Conservation (phyloP, 2,329 filamentous ascomycete genomes). For the Diatrype stigma region DNA sequence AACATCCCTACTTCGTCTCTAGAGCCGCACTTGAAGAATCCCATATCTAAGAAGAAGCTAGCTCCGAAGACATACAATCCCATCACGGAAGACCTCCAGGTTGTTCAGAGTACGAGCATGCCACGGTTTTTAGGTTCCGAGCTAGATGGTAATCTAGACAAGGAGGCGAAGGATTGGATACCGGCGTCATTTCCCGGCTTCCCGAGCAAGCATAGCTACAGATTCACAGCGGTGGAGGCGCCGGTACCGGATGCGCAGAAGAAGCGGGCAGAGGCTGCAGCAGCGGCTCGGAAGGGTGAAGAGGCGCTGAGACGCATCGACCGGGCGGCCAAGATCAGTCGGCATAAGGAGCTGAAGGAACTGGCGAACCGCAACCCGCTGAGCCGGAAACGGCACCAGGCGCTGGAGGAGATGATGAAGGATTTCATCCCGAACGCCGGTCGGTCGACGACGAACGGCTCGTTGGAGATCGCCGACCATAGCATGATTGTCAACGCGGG, state of each 20-base stretch:
- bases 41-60: conserved; percentile 38
- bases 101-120: conserved; percentile 30
- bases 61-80: conserved; percentile 35
- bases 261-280: conserved; percentile 55
- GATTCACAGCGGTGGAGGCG: conserved; percentile 46
- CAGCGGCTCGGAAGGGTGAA: conserved; percentile 58
- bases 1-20: conserved; percentile 49
- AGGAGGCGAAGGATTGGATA: conserved; percentile 52
- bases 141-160: conserved; percentile 55
- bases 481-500: conserved; percentile 63
- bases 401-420: conserved; percentile 60
- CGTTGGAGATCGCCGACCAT: conserved; percentile 54
- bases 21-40: conserved; percentile 53
- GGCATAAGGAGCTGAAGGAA: conserved; percentile 59
- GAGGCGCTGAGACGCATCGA: conserved; percentile 57
- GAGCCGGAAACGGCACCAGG: conserved; percentile 51
- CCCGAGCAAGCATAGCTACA: conserved; percentile 62
- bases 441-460: conserved; percentile 17
- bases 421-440: conserved; percentile 42
- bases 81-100: conserved; percentile 34
- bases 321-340: conserved; percentile 59
- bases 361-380: conserved; percentile 48
- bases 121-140: conserved; percentile 48
- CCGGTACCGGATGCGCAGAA: conserved; percentile 46
- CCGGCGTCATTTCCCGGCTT: conserved; percentile 57